Base-by-base conservation (phyloP, 2,329 filamentous ascomycete genomes). In the Domatiomyces globalis region DNA sequence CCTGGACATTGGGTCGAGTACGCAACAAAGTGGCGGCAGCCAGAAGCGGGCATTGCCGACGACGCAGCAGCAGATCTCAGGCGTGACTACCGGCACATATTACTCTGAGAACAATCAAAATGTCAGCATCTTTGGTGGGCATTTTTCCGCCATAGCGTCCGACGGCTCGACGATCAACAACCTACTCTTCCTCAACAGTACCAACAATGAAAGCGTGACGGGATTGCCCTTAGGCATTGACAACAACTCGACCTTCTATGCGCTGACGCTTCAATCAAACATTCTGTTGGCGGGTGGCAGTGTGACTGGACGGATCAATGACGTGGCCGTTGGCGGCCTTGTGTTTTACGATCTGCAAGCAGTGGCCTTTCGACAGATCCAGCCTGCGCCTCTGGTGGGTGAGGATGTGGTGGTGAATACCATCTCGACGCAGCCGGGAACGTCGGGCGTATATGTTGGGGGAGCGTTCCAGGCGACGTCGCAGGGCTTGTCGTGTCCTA, bases 91-190 rank as follows among this genome's bases (percentile, higher is more conserved):
- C 6, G 92, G 87, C 27, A 70, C 81, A 1, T 95, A 94, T 63
- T 87, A 94, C 65, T 78, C 76, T 42, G 73, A 76, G 15, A 78
- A 80, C 56, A 73, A 72, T 53, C 77, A 79, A 56, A 95, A 95
- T 66, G 75, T 94, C 51, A 96, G 92, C 0, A 78, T 96, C 42
- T 74, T 96, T 25, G 92, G 83, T 47, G 92, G 92, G 1, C 87
- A 88, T 61, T 98, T 98, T 65, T 78, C 78, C 6, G 82, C 86
- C 1, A 79, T 73, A 27, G 78, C 78, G 12, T 76, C 76, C 6
- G 78, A 89, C 58, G 85, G 82, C 19, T 80, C 83, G 2, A 74
- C 75, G 4, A 75, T 95, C 54, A 75, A 87, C 58, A 96, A 95
- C 61, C 71, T 98, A 15, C 73, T 84, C 39, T 78, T 98, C 57